Conservation (phyloP, 495 filamentous ascomycete genomes). For the Penicillium nucicola region DNA sequence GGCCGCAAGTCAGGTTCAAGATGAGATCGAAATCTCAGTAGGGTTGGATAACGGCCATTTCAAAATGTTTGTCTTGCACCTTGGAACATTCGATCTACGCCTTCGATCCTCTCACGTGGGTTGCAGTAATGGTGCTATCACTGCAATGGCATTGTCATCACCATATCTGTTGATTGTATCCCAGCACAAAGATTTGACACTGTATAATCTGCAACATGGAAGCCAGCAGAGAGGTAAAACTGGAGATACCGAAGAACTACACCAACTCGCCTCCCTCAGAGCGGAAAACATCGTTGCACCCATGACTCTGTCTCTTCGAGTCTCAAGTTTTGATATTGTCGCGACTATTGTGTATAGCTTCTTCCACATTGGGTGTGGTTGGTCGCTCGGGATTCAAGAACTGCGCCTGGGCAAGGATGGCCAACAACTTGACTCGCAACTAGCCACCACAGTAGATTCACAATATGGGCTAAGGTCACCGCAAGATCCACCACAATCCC, state of each 20-base stretch:
- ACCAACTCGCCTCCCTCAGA: slow-evolving; percentile 73
- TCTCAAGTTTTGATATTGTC: slow-evolving; percentile 55
- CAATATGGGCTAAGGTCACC: slow-evolving; percentile 35
- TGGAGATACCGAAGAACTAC: slow-evolving; percentile 34
- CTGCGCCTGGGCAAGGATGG: slow-evolving; percentile 59
- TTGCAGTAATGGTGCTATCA: slow-evolving; percentile 62
- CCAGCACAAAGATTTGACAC: slow-evolving; percentile 62
- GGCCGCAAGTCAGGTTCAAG: slow-evolving; percentile 46
- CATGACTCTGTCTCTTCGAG: slow-evolving; percentile 72
- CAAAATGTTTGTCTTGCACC: slow-evolving; percentile 60
- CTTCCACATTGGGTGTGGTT: slow-evolving; percentile 58
- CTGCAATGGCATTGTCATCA: slow-evolving; percentile 67
- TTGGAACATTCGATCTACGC: slow-evolving; percentile 36
- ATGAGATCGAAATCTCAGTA: slow-evolving; percentile 49
- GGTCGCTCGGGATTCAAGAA: slow-evolving; percentile 90
- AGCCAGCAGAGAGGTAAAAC: background rate
- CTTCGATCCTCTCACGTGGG: slow-evolving; percentile 52
- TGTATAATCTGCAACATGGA: slow-evolving; percentile 59
- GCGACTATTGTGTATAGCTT: slow-evolving; percentile 81
- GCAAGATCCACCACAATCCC: slow-evolving; percentile 37
- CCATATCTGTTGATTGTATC: slow-evolving; percentile 82
- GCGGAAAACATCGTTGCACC: slow-evolving; percentile 80
- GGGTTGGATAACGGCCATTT: slow-evolving; percentile 80
- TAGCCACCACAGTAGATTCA: slow-evolving; percentile 47
- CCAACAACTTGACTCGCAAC: slow-evolving; percentile 51